Conservation (phyloP, 2,329 filamentous ascomycete genomes). For the Coniosporium tulheliwenetii region DNA sequence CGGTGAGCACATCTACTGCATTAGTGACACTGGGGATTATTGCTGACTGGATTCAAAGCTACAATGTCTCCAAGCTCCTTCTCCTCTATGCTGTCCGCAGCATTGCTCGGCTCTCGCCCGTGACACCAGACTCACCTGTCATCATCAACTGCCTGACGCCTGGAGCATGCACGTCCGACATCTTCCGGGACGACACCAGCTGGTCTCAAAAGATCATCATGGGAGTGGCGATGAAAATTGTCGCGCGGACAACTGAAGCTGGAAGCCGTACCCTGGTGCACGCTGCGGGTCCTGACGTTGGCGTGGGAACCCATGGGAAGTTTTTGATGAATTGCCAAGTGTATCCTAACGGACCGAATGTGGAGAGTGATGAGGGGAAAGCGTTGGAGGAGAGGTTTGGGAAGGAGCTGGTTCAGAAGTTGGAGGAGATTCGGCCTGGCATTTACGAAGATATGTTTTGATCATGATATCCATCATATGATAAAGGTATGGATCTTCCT, state of each 20-base stretch:
- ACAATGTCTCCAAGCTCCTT: slow-evolving; percentile 15
- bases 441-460: neutral
- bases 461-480: too few relatives aligned
- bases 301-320: slow-evolving; percentile 8
- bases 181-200: slow-evolving; percentile 10
- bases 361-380: slow-evolving; percentile 5
- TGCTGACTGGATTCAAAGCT: slow-evolving; percentile 6
- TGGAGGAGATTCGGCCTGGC: slow-evolving; percentile 9
- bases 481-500: too few relatives aligned
- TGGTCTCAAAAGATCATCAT: slow-evolving; percentile 1
- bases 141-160: slow-evolving; percentile 18
- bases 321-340: slow-evolving; percentile 10
- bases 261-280: slow-evolving; percentile 10
- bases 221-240: slow-evolving; percentile 1
- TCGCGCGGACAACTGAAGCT: slow-evolving; percentile 10
- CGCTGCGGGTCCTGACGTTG: slow-evolving; percentile 6
- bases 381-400: slow-evolving; percentile 5
- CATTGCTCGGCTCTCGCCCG: slow-evolving; percentile 9
- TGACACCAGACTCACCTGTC: slow-evolving; percentile 11
- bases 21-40: neutral
- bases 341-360: slow-evolving; percentile 4
- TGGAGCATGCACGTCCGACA: slow-evolving; percentile 14
- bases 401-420: slow-evolving; percentile 6
- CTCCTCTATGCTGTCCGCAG: slow-evolving; percentile 12
- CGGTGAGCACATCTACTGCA: slow-evolving; percentile 7